Conservation (phyloP, 1,139 yeast species). For the Lodderomyces parapsilosis region DNA sequence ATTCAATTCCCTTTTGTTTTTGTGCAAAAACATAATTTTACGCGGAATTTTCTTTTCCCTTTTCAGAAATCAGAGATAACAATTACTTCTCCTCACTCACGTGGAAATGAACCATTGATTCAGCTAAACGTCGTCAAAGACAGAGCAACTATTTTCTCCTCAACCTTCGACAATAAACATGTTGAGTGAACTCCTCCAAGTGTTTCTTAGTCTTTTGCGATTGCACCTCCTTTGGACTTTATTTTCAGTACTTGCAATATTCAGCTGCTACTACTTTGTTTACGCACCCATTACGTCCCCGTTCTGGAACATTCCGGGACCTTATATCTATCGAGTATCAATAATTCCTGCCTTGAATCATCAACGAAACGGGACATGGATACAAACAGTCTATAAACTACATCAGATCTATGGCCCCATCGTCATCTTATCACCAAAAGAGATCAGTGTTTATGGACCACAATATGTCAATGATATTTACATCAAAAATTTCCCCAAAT, state of each 20-base stretch:
- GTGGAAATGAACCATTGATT: background rate
- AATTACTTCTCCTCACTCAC: background rate
- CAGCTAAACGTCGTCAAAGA: no score
- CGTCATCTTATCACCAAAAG: constrained; percentile 61
- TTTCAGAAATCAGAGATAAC: background rate
- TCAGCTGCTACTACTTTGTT: constrained; percentile 29
- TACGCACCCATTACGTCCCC: constrained; percentile 53
- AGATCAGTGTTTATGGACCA: constrained; percentile 57
- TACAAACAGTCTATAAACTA: constrained; percentile 45
- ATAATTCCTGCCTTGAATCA: constrained; percentile 47
- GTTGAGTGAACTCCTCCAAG: constrained; percentile 1
- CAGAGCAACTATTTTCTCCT: no score
- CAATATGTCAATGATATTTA: constrained; percentile 57
- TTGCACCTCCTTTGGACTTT: constrained; percentile 2
- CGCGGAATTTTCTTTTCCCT: constrained; percentile 3
- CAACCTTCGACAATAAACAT: no score
- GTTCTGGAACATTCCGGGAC: constrained; percentile 59
- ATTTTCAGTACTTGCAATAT: background rate
- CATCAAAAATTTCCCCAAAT: constrained; percentile 56
- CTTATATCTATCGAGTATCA: constrained; percentile 48
- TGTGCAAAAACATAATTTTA: no score
- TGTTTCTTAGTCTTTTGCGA: background rate
- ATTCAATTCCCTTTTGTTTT: background rate
- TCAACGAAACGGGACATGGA: constrained; percentile 55
- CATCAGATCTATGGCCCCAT: constrained; percentile 60